A percentile compares a stretch with the other conserved stretches of the same genome.
Conservation (phyloP, 306 rosid genomes). For the Cicer pinnatifidum region DNA sequence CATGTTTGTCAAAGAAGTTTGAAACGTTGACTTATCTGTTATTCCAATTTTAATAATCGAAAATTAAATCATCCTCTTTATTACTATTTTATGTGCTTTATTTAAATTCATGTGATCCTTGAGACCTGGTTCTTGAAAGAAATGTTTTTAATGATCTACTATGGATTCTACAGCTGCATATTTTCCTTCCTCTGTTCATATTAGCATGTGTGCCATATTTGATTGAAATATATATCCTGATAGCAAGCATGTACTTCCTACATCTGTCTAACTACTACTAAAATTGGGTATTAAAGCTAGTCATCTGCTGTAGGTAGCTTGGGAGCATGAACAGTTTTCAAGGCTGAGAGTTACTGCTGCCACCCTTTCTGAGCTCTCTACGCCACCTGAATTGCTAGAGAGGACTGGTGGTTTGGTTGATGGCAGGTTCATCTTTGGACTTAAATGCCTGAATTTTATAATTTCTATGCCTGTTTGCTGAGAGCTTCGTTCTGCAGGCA, state of each 20-base stretch:
- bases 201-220: conserved; percentile 24
- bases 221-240: conserved; percentile 12
- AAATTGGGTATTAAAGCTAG: conserved; percentile 51
- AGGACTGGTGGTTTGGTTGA: conserved; percentile 88
- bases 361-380: conserved; percentile 79
- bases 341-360: conserved; percentile 97
- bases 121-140: conserved; percentile 33
- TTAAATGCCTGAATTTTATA: conserved; percentile 40
- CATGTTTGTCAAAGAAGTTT: neutral
- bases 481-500: conserved; percentile 65
- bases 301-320: conserved; percentile 87
- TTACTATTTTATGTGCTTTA: conserved; percentile 15
- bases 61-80: neutral
- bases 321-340: conserved; percentile 99
- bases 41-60: conserved; percentile 22
- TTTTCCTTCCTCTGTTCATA: conserved; percentile 8
- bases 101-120: conserved; percentile 33
- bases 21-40: conserved; percentile 8
- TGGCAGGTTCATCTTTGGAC: conserved; percentile 63
- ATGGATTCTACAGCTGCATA: neutral
- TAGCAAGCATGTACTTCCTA: conserved; percentile 13
- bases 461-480: conserved; percentile 44
- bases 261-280: conserved; percentile 36
- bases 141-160: conserved; percentile 15
- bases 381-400: conserved; percentile 85